Conservation (phyloP, 345 rosid genomes). For the Theobroma cacao region DNA sequence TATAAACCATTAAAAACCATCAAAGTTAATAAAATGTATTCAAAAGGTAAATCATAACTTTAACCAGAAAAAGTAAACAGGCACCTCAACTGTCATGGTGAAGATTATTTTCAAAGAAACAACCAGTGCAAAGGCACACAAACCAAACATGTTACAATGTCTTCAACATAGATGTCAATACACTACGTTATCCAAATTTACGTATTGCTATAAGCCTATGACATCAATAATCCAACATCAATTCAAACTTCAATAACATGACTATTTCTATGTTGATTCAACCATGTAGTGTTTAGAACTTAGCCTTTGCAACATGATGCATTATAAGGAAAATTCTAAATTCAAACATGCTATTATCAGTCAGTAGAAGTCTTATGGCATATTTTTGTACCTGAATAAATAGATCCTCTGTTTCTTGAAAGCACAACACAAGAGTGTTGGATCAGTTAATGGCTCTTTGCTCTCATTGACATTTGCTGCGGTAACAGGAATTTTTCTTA, state of each 20-base stretch:
- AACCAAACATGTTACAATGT: not conserved
- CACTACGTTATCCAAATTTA: not conserved
- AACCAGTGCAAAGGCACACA: not conserved
- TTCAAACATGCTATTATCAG: not conserved
- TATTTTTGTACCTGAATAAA: conserved; percentile 67
- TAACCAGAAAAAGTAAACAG: not conserved
- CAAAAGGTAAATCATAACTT: not conserved
- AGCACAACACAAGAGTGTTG: conserved; percentile 86
- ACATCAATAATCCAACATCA: not conserved
- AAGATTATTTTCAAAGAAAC: not conserved
- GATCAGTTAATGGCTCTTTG: conserved; percentile 90
- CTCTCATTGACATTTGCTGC: conserved; percentile 93
- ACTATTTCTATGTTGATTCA: not conserved
- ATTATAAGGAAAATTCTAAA: not conserved
- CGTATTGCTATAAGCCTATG: not conserved
- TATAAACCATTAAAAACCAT: conserved; percentile 15
- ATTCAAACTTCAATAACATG: not conserved
- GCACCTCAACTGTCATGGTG: not conserved
- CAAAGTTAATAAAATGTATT: not conserved
- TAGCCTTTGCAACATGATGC: not conserved
- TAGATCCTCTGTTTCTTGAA: conserved; percentile 93
- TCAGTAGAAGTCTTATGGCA: not conserved
- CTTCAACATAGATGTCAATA: not conserved
- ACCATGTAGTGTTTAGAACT: not conserved
- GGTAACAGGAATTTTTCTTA: conserved; percentile 77